Evolutionary conservation across 768 basidiomycete genomes (phyloP).

Genomic region (Xanthoconium purpureum): DNA sequence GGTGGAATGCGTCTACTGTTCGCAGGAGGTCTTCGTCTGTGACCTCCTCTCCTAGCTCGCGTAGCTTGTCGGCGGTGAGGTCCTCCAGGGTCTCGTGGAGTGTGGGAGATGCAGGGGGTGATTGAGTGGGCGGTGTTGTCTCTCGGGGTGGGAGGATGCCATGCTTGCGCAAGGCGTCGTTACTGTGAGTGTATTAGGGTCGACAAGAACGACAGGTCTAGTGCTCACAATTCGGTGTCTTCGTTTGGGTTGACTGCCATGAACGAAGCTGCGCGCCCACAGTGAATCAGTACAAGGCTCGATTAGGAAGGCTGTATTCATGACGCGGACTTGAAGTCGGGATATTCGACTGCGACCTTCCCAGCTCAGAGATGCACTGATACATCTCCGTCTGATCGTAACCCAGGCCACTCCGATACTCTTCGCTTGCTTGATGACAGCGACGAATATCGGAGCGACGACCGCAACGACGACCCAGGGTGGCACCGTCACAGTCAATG

Average conservation of each 20-base stretch:
- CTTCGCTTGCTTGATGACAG: constrained; percentile 24
- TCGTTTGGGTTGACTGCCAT: constrained; percentile 80
- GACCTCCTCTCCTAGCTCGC: constrained; percentile 68
- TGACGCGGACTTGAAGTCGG: constrained; percentile 28
- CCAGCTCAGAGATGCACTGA: constrained; percentile 25
- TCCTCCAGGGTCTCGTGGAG: constrained; percentile 67
- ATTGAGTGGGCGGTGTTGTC: constrained; percentile 68
- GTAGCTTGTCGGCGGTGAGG: constrained; percentile 59
- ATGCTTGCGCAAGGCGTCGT: constrained; percentile 89
- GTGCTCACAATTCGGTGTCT: constrained; percentile 92
- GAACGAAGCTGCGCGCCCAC: constrained; percentile 2
- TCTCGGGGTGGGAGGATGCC: constrained; percentile 83
- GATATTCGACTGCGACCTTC: constrained; percentile 5
- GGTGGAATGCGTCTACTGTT: constrained; percentile 61
- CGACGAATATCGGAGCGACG: constrained; percentile 16
- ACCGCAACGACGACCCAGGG: constrained; percentile 24
- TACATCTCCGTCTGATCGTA: constrained; percentile 9
- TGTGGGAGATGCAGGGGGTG: constrained; percentile 74
- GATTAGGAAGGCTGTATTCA: constrained; percentile 33
- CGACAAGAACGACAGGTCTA: not conserved
- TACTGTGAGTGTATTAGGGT: constrained; percentile 44
- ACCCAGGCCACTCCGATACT: constrained; percentile 12
- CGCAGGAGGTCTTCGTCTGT: constrained; percentile 75
- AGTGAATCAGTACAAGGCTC: constrained; percentile 7
- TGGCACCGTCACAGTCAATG: constrained; percentile 31